phyloP scores from a whole-genome alignment of 108 stramenopile genomes.

The Aureococcus anophagefferens region DNA sequence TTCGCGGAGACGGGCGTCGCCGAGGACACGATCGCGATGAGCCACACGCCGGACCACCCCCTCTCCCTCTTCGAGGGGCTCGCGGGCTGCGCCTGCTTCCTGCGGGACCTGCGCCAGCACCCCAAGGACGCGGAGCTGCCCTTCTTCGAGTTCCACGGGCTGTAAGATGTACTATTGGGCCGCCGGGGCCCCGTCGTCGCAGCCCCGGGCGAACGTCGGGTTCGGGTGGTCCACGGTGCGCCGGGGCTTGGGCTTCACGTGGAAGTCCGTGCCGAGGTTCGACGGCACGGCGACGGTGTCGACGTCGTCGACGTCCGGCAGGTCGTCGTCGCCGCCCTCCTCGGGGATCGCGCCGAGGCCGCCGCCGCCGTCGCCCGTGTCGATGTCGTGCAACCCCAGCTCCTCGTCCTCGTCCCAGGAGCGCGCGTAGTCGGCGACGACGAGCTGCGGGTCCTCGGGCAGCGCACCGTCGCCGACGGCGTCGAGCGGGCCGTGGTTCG shows the following conservation, averaged over 20 bases:
- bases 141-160: too few relatives aligned
- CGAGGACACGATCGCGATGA: too few relatives aligned
- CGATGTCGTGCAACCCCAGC: slow-evolving; percentile 34
- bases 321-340: not conserved
- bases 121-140: too few relatives aligned
- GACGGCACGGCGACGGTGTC: too few relatives aligned
- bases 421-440: slow-evolving; percentile 43
- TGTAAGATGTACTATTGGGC: too few relatives aligned
- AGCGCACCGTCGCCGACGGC: slow-evolving; percentile 14
- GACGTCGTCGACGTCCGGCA: not conserved
- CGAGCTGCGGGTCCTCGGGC: slow-evolving; percentile 31
- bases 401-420: slow-evolving; percentile 51
- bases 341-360: not conserved
- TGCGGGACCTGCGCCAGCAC: too few relatives aligned
- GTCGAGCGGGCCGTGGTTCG: slow-evolving; percentile 17
- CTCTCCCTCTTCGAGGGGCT: not conserved
- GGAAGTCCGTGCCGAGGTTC: too few relatives aligned
- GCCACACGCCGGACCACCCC: not conserved
- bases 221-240: not conserved
- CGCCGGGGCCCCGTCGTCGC: not conserved
- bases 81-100: not conserved
- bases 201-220: not conserved
- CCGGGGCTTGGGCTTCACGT: not conserved
- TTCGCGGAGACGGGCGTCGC: not conserved
- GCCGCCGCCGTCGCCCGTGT: not conserved